Evolutionary conservation across 2,329 filamentous ascomycete genomes (phyloP), one percentile per base, ranked within the genome.

Genomic region (Fusarium tricinctum): DNA sequence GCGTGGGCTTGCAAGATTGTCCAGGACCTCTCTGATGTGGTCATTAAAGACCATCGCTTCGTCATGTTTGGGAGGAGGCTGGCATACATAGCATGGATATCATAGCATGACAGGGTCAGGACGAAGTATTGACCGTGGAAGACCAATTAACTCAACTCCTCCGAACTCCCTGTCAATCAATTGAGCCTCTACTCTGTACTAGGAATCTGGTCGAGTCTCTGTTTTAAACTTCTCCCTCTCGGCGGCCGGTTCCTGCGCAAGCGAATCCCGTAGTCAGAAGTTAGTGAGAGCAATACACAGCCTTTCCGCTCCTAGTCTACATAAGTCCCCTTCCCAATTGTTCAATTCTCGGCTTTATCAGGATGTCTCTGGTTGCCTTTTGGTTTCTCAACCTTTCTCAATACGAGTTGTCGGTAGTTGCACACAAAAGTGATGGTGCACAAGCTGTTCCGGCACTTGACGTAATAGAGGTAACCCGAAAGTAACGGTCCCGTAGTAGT

Each of bases 381-480:
- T 66, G 66, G 66, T 69, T 69, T 62, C 61, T 63, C 66, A 69
- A 69, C 66, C 42, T 67, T 43, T 48, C 45, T 62, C 43, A 56
- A 69, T 69, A 72, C 58, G 68, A 71, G 71, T 69, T 61, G 35
- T 71, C 58, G 51, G 70, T 62, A 71, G 70, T 72, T 72, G 57
- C 63, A 71, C 62, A 61, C 32, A 47, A 44, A 54, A 67, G 46
- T 63, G 53, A 28, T 67, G 52, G 62, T 63, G 43, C 52, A 63
- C 61, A 63, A 52, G 53, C 58, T 69, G 39, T 69, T 63, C 66
- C 49, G 57, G 53, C 49, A 67, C 57, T 69, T 63, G 62, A 69
- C 39, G 60, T 52, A 47, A 53, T 35, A 66, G 33, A 70, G 40
- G 57, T 69, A 56, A 63, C 66, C 49, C 48, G 67, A 63, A 63